Percentiles rank a stretch among this genome's conserved stretches.
Evolutionary conservation across 2,329 filamentous ascomycete species (phyloP).

Genomic region (Colletotrichum simmondsii): DNA sequence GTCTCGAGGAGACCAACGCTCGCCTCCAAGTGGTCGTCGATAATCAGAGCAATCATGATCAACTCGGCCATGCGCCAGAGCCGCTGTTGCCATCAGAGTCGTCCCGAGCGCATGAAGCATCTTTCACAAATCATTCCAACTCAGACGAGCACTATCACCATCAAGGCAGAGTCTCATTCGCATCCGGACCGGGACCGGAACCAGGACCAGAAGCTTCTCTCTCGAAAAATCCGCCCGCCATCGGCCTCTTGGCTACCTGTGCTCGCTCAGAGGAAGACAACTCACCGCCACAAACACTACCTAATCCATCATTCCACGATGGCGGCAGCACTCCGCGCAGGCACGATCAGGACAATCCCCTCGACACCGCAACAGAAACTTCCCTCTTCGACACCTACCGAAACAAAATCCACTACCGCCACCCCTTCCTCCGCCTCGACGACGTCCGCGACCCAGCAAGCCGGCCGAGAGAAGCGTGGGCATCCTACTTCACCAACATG

Average conservation of each 20-base stretch:
- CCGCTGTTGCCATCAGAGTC: not conserved
- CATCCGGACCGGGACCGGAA: not conserved
- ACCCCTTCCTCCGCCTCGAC: constrained; percentile 40
- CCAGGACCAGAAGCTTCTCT: not conserved
- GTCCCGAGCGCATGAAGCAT: not conserved
- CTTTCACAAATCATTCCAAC: not conserved
- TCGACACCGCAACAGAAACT: not conserved
- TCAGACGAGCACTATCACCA: not conserved
- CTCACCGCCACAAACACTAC: not conserved
- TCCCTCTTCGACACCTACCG: constrained; percentile 37
- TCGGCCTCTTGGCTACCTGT: not conserved
- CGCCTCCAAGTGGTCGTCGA: not conserved
- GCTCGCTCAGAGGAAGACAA: not conserved
- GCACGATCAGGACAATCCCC: not conserved
- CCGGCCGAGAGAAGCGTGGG: constrained; percentile 33
- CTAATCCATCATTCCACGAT: not conserved
- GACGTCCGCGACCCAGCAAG: constrained; percentile 9
- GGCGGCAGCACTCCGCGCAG: not conserved
- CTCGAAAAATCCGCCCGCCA: not conserved
- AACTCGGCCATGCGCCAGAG: constrained; percentile 20
- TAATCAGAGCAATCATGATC: not conserved
- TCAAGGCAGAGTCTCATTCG: not conserved
- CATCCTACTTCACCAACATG: constrained; percentile 42
- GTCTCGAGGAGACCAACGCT: constrained; percentile 2
- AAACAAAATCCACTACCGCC: constrained; percentile 40